Evolutionary conservation across 1,139 yeast species (phyloP).

Genomic region (Sugiyamaella neomexicana): DNA sequence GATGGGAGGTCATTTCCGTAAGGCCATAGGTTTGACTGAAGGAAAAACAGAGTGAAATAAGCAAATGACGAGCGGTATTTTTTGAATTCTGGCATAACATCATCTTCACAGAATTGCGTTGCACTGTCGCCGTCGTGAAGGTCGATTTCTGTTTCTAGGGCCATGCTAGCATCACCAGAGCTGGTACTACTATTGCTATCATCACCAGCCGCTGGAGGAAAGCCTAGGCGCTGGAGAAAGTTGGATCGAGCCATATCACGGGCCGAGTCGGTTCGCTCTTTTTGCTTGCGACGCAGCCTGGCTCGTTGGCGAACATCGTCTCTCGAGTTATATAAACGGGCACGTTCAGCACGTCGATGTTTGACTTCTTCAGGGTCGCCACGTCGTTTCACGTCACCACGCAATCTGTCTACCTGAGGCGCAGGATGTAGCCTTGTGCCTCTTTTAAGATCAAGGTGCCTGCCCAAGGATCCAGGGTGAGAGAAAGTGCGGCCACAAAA

Average conservation of each 20-base stretch:
- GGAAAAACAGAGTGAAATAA: conserved; percentile 47
- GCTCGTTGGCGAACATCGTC: conserved; percentile 49
- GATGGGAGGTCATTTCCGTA: conserved; percentile 12
- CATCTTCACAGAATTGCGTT: not conserved
- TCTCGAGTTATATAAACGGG: conserved; percentile 47
- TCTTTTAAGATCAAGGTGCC: conserved; percentile 51
- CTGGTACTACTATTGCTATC: not conserved
- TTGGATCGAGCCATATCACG: conserved; percentile 39
- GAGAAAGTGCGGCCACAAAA: conserved; percentile 52
- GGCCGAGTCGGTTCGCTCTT: conserved; percentile 42
- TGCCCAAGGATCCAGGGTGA: conserved; percentile 54
- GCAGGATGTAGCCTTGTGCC: conserved; percentile 50
- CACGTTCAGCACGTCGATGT: conserved; percentile 44
- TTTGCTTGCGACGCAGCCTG: conserved; percentile 41
- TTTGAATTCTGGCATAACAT: not conserved
- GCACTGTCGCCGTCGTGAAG: not conserved
- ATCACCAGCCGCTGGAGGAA: conserved; percentile 41
- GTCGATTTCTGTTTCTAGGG: not conserved
- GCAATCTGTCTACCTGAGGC: conserved; percentile 45
- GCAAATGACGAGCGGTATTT: conserved; percentile 44
- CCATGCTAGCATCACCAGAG: not conserved
- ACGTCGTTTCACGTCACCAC: conserved; percentile 51
- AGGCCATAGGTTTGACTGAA: conserved; percentile 51
- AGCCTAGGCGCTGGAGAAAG: conserved; percentile 43
- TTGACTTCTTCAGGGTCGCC: conserved; percentile 48